A percentile compares a stretch with the other conserved stretches of the same genome.
Conservation (phyloP, 2,329 filamentous ascomycete species). For the Cercospora sp. region DNA sequence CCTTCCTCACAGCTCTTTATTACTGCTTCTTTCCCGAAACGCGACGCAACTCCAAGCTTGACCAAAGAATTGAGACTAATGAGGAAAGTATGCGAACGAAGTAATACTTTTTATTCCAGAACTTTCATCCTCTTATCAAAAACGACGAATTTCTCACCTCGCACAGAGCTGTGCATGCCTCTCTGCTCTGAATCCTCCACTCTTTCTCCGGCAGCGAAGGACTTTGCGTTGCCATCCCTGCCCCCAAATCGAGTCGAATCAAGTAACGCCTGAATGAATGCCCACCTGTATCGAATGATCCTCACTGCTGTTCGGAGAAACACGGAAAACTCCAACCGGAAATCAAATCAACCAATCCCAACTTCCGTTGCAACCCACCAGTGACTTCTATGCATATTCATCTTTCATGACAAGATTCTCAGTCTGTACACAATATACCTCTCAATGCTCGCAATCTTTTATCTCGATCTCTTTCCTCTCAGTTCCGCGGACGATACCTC, state of each 20-base stretch:
- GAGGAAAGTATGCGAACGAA: neutral
- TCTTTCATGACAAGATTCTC: neutral
- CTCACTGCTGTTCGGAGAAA: too few species aligned
- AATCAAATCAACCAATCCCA: neutral
- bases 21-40: too few species aligned
- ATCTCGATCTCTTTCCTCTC: neutral
- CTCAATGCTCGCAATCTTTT: neutral
- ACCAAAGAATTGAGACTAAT: too few species aligned
- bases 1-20: too few species aligned
- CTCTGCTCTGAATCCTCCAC: neutral
- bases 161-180: neutral
- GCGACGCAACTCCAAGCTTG: too few species aligned
- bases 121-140: neutral
- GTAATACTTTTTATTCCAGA: neutral
- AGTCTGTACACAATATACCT: neutral
- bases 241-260: neutral
- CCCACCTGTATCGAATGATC: neutral
- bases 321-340: too few species aligned
- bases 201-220: neutral
- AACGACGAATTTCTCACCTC: neutral
- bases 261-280: neutral
- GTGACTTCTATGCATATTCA: neutral
- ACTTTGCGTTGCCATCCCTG: neutral
- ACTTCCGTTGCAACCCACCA: neutral
- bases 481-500: neutral